Percentiles rank a stretch among this genome's conserved stretches.
Conservation (phyloP, 306 rosid species). For the Vigna reflexopilosa region DNA sequence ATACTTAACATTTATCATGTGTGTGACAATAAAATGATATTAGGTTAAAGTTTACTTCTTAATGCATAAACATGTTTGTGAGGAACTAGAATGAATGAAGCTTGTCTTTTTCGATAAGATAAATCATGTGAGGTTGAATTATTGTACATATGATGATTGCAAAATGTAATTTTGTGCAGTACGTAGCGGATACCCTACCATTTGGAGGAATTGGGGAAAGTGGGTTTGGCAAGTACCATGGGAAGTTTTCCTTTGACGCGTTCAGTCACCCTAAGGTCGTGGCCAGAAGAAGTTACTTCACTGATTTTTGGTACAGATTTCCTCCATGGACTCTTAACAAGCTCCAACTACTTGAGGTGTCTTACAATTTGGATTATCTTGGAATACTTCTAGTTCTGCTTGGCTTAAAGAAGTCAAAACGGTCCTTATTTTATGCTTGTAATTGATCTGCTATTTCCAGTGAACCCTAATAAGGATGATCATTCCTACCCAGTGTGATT, state of each 20-base stretch:
- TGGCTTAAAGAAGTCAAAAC: conserved; percentile 57
- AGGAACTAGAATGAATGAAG: too few species aligned
- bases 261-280: conserved; percentile 75
- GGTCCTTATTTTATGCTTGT: conserved; percentile 7
- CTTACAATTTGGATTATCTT: conserved; percentile 60
- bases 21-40: too few species aligned
- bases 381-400: conserved; percentile 58
- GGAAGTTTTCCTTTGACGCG: conserved; percentile 77
- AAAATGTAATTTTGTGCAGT: conserved; percentile 49
- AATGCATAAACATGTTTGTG: too few species aligned
- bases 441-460: not conserved
- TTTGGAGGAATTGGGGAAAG: conserved; percentile 89
- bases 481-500: not conserved
- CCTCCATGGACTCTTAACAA: conserved; percentile 78
- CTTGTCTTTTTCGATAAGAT: too few species aligned
- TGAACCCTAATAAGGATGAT: conserved; percentile 23
- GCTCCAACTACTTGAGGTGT: conserved; percentile 62
- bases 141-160: not conserved
- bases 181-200: conserved; percentile 67
- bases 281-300: conserved; percentile 57
- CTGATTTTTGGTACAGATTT: conserved; percentile 79
- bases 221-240: conserved; percentile 79
- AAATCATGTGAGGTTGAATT: too few species aligned
- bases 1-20: too few species aligned
- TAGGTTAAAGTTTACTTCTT: too few species aligned